These are phyloP conservation scores for Mucor racemosus DNA, from an alignment of 371 early-diverging fungal species.

Conservation along the genomic window DNA sequence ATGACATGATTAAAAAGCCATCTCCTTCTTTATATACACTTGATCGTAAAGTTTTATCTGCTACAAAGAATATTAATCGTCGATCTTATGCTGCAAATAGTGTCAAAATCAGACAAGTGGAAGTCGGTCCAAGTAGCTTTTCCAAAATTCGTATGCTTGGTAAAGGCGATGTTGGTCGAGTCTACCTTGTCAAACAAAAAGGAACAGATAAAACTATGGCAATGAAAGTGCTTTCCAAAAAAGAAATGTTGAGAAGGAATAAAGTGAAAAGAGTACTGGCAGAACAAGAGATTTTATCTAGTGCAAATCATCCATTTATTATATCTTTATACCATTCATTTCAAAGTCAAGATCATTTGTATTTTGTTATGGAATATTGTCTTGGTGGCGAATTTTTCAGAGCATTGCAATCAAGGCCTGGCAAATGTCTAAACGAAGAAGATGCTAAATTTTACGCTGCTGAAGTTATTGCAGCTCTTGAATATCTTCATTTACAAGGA, in stretches of 20 bases:
- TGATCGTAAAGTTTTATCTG: background rate
- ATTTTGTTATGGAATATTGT: conserved; percentile 98
- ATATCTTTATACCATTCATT: conserved; percentile 96
- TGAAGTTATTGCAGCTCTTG: conserved; percentile 91
- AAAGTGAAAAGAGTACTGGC: conserved; percentile 95
- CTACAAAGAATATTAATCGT: conserved; percentile 21
- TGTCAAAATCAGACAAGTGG: conserved; percentile 73
- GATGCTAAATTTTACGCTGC: conserved; percentile 98
- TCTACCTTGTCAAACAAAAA: conserved; percentile 91
- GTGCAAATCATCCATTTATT: conserved; percentile 96
- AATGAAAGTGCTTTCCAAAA: conserved; percentile 91
- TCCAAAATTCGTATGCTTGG: conserved; percentile 86
- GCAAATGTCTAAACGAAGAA: conserved; percentile 83
- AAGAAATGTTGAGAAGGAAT: conserved; percentile 94
- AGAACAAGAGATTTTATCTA: conserved; percentile 94
- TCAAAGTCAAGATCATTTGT: conserved; percentile 92
- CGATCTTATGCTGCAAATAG: conserved; percentile 83
- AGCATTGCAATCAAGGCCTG: conserved; percentile 80
- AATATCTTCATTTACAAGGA: conserved; percentile 94
- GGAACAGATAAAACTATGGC: conserved; percentile 82
- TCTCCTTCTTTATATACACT: conserved; percentile 7
- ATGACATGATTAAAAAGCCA: conserved; percentile 17
- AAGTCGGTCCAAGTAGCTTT: conserved; percentile 60
- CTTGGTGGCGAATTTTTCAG: conserved; percentile 98
- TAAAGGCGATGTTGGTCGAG: conserved; percentile 96